Base-by-base conservation (phyloP, 2,329 filamentous ascomycete species). In the Aspergillus fumigatiaffinis region DNA sequence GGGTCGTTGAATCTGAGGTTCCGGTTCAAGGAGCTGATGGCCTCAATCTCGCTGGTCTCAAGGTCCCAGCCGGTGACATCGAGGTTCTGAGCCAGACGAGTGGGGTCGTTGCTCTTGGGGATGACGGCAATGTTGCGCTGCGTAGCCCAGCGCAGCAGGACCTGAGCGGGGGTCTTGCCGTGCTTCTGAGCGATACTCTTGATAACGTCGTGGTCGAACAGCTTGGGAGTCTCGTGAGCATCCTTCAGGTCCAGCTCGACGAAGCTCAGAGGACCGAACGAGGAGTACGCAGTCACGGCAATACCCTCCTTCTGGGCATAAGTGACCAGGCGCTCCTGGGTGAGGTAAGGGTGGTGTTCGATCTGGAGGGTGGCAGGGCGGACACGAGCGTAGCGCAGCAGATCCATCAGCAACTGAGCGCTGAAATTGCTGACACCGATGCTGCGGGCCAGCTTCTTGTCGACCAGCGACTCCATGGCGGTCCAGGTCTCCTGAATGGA, bases 311-410 rank as follows among this genome's bases (percentile, higher is more conserved):
- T 77, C 79, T 88, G 81, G 67, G 87, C 88, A 52, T 91, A 84
- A 67, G 84, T 79, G 67, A 94, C 73, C 53, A 95, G 84, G 54
- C 86, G 82, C 58, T 80, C 76, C 81, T 95, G 91, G 60, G 89
- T 87, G 58, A 93, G 84, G 82, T 92, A 94, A 26, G 91, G 91
- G 82, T 95, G 91, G 79, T 93, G 90, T 81, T 95, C 91, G 75
- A 95, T 87, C 81, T 95, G 91, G 59, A 94, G 86, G 44, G 88
- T 87, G 42, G 90, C 88, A 8, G 90, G 89, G 48, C 81, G 81
- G 75, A 91, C 84, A 67, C 83, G 85, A 61, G 89, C 89, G 76
- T 92, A 91, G 68, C 88, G 85, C 71, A 93, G 82, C 65, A 92
- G 79, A 76, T 94, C 90, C 75, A 92, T 88, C 69, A 95, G 77